Conservation (phyloP, 164 flowering plant genomes). For the Paratinospora sagittata region DNA sequence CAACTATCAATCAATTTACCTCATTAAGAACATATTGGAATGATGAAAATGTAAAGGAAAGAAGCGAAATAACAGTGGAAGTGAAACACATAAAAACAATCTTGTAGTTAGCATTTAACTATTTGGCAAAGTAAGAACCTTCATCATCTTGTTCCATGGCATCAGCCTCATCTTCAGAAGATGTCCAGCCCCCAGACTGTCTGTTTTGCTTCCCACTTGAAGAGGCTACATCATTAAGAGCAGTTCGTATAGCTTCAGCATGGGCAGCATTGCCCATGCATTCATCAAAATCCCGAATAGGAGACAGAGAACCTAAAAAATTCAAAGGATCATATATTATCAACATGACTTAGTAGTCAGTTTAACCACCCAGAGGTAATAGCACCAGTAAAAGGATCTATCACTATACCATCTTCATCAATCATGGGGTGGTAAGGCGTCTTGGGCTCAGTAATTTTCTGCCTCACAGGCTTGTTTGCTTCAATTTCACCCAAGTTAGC, state of each 20-base stretch:
- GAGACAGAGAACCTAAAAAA: conserved; percentile 62
- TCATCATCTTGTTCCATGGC: conserved; percentile 75
- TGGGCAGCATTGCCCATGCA: conserved; percentile 37
- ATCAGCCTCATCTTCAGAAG: conserved; percentile 93
- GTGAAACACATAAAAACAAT: background rate
- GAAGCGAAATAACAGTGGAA: background rate
- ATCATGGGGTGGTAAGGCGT: conserved; percentile 94
- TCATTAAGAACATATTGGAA: background rate
- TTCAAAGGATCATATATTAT: background rate
- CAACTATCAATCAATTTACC: background rate
- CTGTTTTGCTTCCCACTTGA: conserved; percentile 41
- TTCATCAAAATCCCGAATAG: conserved; percentile 44
- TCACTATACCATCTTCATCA: conserved; percentile 68
- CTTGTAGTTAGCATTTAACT: background rate
- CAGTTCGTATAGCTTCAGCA: conserved; percentile 71
- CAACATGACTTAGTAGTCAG: background rate
- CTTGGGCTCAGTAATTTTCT: conserved; percentile 99
- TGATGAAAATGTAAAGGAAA: background rate
- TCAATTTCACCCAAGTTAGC: conserved; percentile 84
- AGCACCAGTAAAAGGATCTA: background rate
- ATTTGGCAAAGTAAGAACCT: conserved; percentile 25
- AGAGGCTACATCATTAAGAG: conserved; percentile 71
- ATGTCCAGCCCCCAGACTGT: conserved; percentile 65
- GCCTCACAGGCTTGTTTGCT: conserved; percentile 92
- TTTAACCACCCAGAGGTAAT: background rate